Percentiles rank a stretch among this genome's conserved stretches.
These are phyloP conservation scores for Cytospora schulzeri DNA, from an alignment of 2,329 filamentous ascomycete species.

Conservation along the genomic window DNA sequence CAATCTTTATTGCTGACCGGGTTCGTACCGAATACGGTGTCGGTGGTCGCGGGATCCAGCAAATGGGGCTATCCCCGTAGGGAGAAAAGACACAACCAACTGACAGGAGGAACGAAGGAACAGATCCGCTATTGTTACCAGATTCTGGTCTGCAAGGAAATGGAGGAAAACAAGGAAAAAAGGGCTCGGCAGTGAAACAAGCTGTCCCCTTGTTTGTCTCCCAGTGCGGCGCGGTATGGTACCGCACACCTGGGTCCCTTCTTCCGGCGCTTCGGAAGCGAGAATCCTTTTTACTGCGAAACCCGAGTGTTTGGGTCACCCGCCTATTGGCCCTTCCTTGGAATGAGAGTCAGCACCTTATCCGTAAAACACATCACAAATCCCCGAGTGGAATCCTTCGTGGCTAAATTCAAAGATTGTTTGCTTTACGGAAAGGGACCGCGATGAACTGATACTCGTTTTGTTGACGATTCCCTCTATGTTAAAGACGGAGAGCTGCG, in stretches of 20 bases:
- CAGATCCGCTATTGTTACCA: background rate
- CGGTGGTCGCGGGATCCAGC: too few relatives aligned
- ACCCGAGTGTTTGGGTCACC: conserved; percentile 17
- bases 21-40: background rate
- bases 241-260: conserved; percentile 11
- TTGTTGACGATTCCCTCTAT: background rate
- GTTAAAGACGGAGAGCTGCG: background rate
- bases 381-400: background rate
- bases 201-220: background rate
- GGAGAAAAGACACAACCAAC: background rate
- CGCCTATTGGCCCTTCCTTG: conserved; percentile 8
- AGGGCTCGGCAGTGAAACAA: background rate
- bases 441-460: background rate
- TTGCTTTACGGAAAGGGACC: background rate
- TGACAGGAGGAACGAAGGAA: background rate
- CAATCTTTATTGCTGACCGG: background rate
- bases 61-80: background rate
- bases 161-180: background rate
- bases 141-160: background rate
- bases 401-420: background rate
- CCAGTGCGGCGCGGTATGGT: conserved; percentile 1
- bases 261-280: conserved; percentile 18
- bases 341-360: conserved; percentile 13
- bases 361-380: conserved; percentile 6
- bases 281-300: conserved; percentile 20